Percentiles rank a stretch among this genome's conserved stretches.
These are phyloP conservation scores for Telfairia occidentalis DNA, from an alignment of 331 rosid species.

Conservation along the genomic window DNA sequence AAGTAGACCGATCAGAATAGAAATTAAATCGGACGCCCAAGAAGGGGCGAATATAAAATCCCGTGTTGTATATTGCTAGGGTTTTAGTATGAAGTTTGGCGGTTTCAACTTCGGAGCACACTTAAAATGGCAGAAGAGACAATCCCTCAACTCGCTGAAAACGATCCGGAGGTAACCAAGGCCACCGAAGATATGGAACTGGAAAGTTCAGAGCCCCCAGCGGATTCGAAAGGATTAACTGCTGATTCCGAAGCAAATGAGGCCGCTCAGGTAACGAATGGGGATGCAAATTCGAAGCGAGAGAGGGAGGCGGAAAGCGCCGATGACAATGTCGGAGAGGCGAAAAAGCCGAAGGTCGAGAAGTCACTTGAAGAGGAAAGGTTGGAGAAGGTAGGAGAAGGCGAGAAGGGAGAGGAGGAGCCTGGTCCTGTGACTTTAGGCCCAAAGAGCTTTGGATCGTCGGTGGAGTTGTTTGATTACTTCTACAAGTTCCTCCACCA, in stretches of 20 bases:
- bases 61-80: not conserved
- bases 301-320: constrained; percentile 22
- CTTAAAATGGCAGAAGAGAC: constrained; percentile 26
- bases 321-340: constrained; percentile 15
- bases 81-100: not conserved
- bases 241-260: not conserved
- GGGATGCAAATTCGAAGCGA: constrained; percentile 27
- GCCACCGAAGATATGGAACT: constrained; percentile 29
- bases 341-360: constrained; percentile 37
- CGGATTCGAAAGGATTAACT: not conserved
- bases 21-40: not conserved
- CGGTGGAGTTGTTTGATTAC: constrained; percentile 68
- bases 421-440: constrained; percentile 39
- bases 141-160: constrained; percentile 13
- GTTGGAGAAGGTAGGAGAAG: constrained; percentile 22
- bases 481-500: constrained; percentile 36
- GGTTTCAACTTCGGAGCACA: not conserved
- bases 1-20: not conserved
- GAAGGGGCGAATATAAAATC: not conserved
- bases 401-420: constrained; percentile 6
- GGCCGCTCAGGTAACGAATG: not conserved
- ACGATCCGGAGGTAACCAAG: constrained; percentile 4
- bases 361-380: constrained; percentile 34
- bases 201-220: constrained; percentile 5
- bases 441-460: constrained; percentile 43